phyloP scores from a whole-genome alignment of 1,139 yeast genomes.

The Hyphopichia khmerensis region DNA sequence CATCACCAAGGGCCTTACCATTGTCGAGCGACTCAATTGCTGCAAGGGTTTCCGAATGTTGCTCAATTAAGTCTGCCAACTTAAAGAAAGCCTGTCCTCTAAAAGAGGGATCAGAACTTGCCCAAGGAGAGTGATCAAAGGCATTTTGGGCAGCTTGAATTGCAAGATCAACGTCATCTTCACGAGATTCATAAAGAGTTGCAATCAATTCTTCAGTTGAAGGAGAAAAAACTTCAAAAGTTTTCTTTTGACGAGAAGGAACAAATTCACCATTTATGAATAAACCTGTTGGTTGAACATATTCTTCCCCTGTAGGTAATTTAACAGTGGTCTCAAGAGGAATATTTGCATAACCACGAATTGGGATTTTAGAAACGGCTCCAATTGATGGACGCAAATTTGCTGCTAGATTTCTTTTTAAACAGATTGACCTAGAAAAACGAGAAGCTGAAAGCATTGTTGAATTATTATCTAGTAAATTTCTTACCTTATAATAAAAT shows the following conservation, averaged over 20 bases:
- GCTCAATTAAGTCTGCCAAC: conserved; percentile 55
- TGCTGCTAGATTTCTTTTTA: neutral
- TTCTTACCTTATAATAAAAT: too few relatives aligned
- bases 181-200: conserved; percentile 53
- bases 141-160: conserved; percentile 58
- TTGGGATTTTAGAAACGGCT: neutral
- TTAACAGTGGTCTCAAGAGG: conserved; percentile 37
- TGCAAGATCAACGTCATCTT: conserved; percentile 59
- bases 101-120: conserved; percentile 33
- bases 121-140: conserved; percentile 38
- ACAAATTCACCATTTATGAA: conserved; percentile 73
- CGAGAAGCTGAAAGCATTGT: conserved; percentile 1
- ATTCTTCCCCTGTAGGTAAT: conserved; percentile 45
- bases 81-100: conserved; percentile 50
- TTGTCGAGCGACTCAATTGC: conserved; percentile 68
- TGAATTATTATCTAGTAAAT: too few relatives aligned
- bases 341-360: conserved; percentile 5
- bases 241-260: conserved; percentile 46
- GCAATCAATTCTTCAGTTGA: conserved; percentile 56
- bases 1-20: conserved; percentile 59
- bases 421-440: neutral
- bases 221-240: conserved; percentile 55
- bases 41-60: conserved; percentile 50
- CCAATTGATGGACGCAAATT: neutral
- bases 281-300: conserved; percentile 62